These are phyloP conservation scores for Anthracocystis panici-leucophaei DNA, from an alignment of 1,284 basidiomycete species.

Conservation along the genomic window DNA sequence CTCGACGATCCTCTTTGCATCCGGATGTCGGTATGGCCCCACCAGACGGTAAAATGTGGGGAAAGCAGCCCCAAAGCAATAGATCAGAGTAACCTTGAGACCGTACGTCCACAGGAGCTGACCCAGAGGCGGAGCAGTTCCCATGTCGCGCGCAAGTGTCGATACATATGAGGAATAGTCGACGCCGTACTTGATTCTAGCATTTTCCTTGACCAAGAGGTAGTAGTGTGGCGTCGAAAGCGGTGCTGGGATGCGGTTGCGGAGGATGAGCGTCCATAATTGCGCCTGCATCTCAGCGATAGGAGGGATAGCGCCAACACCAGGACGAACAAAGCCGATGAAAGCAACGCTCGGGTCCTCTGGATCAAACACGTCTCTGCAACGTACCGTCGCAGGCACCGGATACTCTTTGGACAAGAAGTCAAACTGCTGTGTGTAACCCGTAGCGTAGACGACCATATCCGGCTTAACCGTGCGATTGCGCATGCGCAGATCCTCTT, in stretches of 20 bases:
- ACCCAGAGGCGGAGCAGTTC: slow-evolving; percentile 74
- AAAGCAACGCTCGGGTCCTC: slow-evolving; percentile 75
- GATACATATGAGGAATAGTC: slow-evolving; percentile 75
- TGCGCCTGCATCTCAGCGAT: slow-evolving; percentile 78
- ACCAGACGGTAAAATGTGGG: slow-evolving; percentile 76
- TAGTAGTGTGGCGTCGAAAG: slow-evolving; percentile 74
- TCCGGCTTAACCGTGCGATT: slow-evolving; percentile 73
- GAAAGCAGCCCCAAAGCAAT: slow-evolving; percentile 77
- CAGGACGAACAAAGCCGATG: slow-evolving; percentile 77
- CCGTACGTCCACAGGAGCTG: slow-evolving; percentile 74
- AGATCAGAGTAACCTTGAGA: slow-evolving; percentile 74
- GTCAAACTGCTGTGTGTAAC: slow-evolving; percentile 72
- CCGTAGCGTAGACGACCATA: slow-evolving; percentile 72
- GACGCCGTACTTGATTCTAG: slow-evolving; percentile 77
- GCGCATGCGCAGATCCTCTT: slow-evolving; percentile 73
- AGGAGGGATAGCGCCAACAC: slow-evolving; percentile 77
- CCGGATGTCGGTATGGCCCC: slow-evolving; percentile 73
- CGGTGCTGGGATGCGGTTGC: slow-evolving; percentile 72
- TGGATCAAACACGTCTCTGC: slow-evolving; percentile 74
- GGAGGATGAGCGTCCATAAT: slow-evolving; percentile 75
- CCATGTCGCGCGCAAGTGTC: slow-evolving; percentile 76
- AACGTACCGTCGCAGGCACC: slow-evolving; percentile 73
- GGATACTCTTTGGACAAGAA: slow-evolving; percentile 74
- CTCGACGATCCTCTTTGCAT: slow-evolving; percentile 71
- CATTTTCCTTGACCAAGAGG: slow-evolving; percentile 74